phyloP scores from a whole-genome alignment of 352 stramenopile genomes.

The Phytopythium cucurbitacearum region DNA sequence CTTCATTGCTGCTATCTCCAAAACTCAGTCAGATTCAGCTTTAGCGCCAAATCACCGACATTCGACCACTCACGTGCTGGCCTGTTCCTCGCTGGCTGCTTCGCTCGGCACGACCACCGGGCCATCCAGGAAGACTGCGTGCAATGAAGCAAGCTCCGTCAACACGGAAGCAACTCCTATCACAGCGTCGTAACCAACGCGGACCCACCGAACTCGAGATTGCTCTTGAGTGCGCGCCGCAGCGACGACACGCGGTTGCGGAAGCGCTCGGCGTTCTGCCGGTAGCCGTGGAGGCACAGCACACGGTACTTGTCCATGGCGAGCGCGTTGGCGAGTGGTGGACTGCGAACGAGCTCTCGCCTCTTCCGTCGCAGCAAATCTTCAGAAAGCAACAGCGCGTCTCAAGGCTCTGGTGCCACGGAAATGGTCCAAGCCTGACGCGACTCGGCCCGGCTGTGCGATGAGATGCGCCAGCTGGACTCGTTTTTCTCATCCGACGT shows the following conservation, averaged over 20 bases:
- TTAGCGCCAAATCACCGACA: conserved; percentile 1
- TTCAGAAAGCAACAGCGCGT: background rate
- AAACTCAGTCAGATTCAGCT: conserved; percentile 1
- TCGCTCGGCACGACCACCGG: conserved; percentile 65
- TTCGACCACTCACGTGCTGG: conserved; percentile 23
- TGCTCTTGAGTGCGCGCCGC: conserved; percentile 67
- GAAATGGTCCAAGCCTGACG: too few relatives aligned
- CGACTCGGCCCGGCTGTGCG: too few relatives aligned
- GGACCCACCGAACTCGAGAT: conserved; percentile 69
- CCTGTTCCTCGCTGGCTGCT: conserved; percentile 44
- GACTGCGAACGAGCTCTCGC: background rate
- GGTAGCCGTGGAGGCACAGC: conserved; percentile 79
- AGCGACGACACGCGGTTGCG: conserved; percentile 68
- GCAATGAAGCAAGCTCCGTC: too few relatives aligned
- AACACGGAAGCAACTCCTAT: background rate
- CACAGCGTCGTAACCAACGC: background rate
- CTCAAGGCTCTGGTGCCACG: background rate
- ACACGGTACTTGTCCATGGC: conserved; percentile 51
- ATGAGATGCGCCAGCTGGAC: background rate
- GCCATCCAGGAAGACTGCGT: conserved; percentile 58
- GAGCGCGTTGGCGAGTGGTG: too few relatives aligned
- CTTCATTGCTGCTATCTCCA: conserved; percentile 17
- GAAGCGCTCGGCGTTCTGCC: conserved; percentile 68
- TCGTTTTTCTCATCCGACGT: conserved; percentile 3
- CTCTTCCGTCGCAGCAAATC: background rate